phyloP scores from a whole-genome alignment of 1,284 basidiomycete species.

The Apiotrichum domesticum region DNA sequence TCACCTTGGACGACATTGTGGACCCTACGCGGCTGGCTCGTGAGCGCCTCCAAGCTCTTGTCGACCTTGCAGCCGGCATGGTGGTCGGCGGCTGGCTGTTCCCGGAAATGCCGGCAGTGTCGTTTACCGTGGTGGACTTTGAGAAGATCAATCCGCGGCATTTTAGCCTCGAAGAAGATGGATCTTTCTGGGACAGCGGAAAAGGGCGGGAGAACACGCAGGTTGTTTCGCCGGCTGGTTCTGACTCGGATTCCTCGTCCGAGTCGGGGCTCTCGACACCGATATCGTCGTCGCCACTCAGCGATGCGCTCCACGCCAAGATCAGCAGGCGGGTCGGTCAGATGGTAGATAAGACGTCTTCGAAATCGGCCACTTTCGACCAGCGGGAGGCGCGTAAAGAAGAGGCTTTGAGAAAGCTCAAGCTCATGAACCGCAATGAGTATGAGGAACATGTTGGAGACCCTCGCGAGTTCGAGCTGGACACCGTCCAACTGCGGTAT shows the following conservation, averaged over 20 bases:
- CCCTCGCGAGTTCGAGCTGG: background rate
- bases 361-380: background rate
- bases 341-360: background rate
- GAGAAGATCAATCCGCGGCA: background rate
- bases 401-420: background rate
- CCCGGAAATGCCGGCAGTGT: background rate
- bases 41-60: background rate
- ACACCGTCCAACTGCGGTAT: background rate
- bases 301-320: too few species aligned
- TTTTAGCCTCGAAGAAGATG: background rate
- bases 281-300: too few species aligned
- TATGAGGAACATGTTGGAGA: background rate
- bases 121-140: background rate
- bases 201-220: too few species aligned
- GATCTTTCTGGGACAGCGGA: too few species aligned
- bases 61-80: background rate
- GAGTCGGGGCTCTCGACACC: too few species aligned
- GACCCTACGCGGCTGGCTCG: background rate
- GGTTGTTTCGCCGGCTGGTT: too few species aligned
- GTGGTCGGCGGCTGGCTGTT: slow-evolving; percentile 1
- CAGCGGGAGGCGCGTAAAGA: background rate
- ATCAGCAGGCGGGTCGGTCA: background rate
- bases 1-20: background rate
- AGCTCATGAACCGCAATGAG: background rate
- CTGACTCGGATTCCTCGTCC: too few species aligned